These are phyloP conservation scores for Kwoniella sp. DNA, from an alignment of 768 basidiomycete species.

Conservation along the genomic window DNA sequence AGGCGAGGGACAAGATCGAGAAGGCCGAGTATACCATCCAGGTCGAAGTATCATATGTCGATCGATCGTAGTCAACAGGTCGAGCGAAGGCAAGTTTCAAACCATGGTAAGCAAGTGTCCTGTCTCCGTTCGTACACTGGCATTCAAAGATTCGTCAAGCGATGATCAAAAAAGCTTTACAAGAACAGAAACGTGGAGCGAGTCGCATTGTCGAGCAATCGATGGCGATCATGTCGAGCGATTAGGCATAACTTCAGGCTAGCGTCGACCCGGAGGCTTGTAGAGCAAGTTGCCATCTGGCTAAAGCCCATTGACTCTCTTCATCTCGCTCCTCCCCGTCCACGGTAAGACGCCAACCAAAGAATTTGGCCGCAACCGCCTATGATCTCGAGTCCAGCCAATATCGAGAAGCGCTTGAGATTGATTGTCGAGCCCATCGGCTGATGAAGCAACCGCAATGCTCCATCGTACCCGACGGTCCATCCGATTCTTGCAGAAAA, in stretches of 20 bases:
- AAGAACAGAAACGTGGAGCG: neutral
- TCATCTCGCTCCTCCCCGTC: neutral
- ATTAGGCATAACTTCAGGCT: too few species aligned
- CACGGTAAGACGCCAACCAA: too few species aligned
- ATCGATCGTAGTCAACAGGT: neutral
- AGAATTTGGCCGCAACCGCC: too few species aligned
- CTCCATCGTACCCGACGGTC: constrained; percentile 6
- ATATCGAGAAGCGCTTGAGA: neutral
- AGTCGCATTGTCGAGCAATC: neutral
- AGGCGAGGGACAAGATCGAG: too few species aligned
- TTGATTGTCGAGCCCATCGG: constrained; percentile 3
- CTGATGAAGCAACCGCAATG: constrained; percentile 23
- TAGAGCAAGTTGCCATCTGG: too few species aligned
- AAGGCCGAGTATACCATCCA: too few species aligned
- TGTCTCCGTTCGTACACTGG: neutral
- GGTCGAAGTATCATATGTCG: neutral
- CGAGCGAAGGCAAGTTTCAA: constrained; percentile 10
- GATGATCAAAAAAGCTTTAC: neutral
- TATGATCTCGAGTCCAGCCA: too few species aligned
- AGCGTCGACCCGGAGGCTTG: constrained; percentile 6
- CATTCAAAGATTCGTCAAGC: neutral
- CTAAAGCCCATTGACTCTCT: constrained; percentile 4
- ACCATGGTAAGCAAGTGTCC: constrained; percentile 30
- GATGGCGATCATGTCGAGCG: neutral
- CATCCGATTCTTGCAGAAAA: neutral